Conservation (phyloP, 108 stramenopile species). For the Fragilaria radians region DNA sequence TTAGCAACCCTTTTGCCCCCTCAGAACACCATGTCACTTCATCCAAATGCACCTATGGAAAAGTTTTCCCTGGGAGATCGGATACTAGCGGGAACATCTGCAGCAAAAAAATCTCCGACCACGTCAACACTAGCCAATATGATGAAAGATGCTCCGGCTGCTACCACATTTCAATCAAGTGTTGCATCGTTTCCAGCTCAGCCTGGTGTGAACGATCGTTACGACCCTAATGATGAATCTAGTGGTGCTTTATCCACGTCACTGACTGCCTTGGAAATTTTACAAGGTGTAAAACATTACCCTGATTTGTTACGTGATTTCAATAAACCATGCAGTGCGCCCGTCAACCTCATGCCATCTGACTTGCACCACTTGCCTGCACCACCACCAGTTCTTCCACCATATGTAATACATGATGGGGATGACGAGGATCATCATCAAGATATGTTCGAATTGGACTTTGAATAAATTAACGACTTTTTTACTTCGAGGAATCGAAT, state of each 20-base stretch:
- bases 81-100: background rate
- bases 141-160: background rate
- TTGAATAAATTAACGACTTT: too few relatives aligned
- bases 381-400: background rate
- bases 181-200: background rate
- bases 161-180: background rate
- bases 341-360: too few relatives aligned
- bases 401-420: background rate
- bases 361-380: background rate
- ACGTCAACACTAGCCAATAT: background rate
- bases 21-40: background rate
- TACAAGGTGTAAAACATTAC: too few relatives aligned
- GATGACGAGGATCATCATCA: background rate
- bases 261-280: slow-evolving; percentile 18
- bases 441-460: background rate
- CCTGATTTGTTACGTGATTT: too few relatives aligned
- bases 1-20: background rate
- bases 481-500: too few relatives aligned
- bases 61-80: slow-evolving; percentile 11
- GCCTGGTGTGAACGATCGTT: background rate
- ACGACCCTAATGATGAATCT: background rate
- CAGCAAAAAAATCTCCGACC: background rate
- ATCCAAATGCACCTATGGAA: background rate
- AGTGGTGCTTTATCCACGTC: slow-evolving; percentile 11
- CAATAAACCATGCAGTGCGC: background rate